These are phyloP conservation scores for Mycena leptocephala DNA, from an alignment of 768 basidiomycete genomes.

Conservation along the genomic window DNA sequence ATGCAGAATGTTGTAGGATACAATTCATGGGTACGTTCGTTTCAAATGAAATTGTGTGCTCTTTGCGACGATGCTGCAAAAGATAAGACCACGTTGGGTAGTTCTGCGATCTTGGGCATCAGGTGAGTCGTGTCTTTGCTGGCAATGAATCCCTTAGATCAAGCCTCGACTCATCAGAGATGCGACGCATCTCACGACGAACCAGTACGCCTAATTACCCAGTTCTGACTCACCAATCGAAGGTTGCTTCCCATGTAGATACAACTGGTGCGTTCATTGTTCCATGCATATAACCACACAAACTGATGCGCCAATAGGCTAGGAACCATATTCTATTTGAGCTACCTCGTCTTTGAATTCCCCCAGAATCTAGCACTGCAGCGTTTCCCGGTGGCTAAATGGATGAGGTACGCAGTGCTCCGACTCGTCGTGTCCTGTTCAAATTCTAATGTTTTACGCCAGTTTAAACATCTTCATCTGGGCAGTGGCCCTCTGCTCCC, in stretches of 20 bases:
- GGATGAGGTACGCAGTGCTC: conserved; percentile 79
- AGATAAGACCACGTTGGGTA: conserved; percentile 79
- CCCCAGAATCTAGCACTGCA: conserved; percentile 86
- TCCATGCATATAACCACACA: not conserved
- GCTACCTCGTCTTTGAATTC: conserved; percentile 75
- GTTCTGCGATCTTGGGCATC: conserved; percentile 80
- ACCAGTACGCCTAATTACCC: conserved; percentile 63
- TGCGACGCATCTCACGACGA: conserved; percentile 74
- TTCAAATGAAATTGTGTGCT: not conserved
- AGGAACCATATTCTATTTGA: conserved; percentile 83
- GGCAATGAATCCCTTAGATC: not conserved
- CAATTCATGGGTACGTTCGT: conserved; percentile 72
- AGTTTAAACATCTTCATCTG: conserved; percentile 85
- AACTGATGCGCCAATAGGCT: conserved; percentile 66
- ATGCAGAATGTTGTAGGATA: conserved; percentile 60
- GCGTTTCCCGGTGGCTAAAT: conserved; percentile 83
- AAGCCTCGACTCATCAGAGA: conserved; percentile 54
- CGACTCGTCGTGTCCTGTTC: not conserved
- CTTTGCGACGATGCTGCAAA: not conserved
- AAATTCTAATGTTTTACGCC: not conserved
- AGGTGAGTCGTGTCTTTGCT: conserved; percentile 60
- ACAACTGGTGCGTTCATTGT: conserved; percentile 68
- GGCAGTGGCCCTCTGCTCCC: conserved; percentile 72
- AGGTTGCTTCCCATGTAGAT: conserved; percentile 53
- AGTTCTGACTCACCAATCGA: not conserved